A percentile compares a stretch with the other conserved stretches of the same genome.
Evolutionary conservation across 225 moss, liverwort and hornwort species (phyloP).

Genomic region (Physcomitrellopsis africana): DNA sequence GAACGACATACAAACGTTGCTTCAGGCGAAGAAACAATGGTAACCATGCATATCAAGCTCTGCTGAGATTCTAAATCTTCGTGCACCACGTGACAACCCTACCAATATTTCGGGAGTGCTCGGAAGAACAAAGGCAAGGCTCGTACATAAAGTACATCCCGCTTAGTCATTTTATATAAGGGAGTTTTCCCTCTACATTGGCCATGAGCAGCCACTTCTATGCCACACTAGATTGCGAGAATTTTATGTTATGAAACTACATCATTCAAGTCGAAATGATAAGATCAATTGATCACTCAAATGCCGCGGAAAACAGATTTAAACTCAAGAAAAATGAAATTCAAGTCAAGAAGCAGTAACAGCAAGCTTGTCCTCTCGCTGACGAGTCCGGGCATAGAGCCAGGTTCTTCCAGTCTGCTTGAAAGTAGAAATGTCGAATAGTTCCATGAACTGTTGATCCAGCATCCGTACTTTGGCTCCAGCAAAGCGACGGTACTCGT

Average conservation of each 20-base stretch:
- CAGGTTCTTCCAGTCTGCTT: conserved; percentile 80
- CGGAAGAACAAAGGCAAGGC: conserved; percentile 23
- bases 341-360: conserved; percentile 40
- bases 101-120: conserved; percentile 9
- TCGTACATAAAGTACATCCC: conserved; percentile 2
- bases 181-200: conserved; percentile 9
- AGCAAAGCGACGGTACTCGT: conserved; percentile 97
- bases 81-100: conserved; percentile 4
- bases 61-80: conserved; percentile 8
- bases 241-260: conserved; percentile 14
- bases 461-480: conserved; percentile 97
- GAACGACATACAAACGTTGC: conserved; percentile 21
- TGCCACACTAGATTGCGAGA: conserved; percentile 23
- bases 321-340: conserved; percentile 6
- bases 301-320: conserved; percentile 2
- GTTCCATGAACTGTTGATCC: conserved; percentile 98
- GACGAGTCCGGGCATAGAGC: conserved; percentile 67
- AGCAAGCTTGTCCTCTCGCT: conserved; percentile 51
- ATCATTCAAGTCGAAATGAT: conserved; percentile 36
- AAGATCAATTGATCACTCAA: conserved; percentile 21
- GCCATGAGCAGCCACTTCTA: conserved; percentile 12
- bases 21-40: conserved; percentile 14
- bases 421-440: conserved; percentile 90
- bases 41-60: conserved; percentile 18
- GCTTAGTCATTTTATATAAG: not conserved